These are phyloP conservation scores for Emergomyces pasteurianus DNA, from an alignment of 2,329 filamentous ascomycete genomes.

Conservation along the genomic window DNA sequence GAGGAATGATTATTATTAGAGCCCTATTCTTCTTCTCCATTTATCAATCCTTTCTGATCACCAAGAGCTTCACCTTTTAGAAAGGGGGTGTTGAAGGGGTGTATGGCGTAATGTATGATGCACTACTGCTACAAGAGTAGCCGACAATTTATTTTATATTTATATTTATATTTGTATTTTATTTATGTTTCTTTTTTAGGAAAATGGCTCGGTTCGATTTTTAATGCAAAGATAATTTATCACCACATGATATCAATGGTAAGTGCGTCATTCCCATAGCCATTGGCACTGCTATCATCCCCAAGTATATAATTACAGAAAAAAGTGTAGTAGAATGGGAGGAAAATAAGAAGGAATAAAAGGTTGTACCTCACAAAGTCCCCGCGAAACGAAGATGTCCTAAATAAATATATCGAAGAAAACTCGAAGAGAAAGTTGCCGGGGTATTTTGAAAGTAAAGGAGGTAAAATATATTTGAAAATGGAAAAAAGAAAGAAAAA, in stretches of 20 bases:
- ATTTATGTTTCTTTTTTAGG: too few relatives aligned
- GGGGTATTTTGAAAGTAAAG: background rate
- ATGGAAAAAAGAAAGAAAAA: background rate
- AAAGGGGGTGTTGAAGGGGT: too few relatives aligned
- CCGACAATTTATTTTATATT: too few relatives aligned
- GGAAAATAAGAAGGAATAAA: background rate
- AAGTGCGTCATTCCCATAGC: background rate
- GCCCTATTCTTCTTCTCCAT: background rate
- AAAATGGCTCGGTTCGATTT: background rate
- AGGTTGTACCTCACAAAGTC: too few relatives aligned
- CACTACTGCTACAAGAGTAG: too few relatives aligned
- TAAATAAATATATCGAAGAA: background rate
- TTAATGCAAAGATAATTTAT: background rate
- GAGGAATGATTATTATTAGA: background rate
- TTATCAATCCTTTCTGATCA: background rate
- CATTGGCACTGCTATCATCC: background rate
- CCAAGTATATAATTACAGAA: background rate
- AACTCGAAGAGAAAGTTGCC: background rate
- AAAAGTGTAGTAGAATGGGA: background rate
- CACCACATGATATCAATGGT: background rate
- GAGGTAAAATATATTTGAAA: background rate
- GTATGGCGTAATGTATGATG: too few relatives aligned
- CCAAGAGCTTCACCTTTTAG: too few relatives aligned
- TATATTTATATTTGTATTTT: too few relatives aligned
- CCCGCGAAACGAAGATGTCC: background rate